A percentile compares a stretch with the other conserved stretches of the same genome.
Evolutionary conservation across 148 eudicot genomes (phyloP).

Genomic region (Polygonum maritimum): DNA sequence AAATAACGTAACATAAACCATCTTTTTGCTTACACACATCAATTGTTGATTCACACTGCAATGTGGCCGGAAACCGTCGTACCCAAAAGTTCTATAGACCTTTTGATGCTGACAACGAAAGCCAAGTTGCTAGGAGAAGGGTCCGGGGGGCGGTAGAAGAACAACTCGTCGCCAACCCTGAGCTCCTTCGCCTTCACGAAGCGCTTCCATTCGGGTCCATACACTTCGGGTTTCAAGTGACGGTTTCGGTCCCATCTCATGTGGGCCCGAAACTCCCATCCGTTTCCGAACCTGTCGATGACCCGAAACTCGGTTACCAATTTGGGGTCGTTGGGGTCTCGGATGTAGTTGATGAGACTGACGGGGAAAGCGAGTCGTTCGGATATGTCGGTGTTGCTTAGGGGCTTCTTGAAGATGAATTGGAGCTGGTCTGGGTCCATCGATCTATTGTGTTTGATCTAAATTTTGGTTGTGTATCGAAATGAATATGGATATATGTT

Average conservation of each 20-base stretch:
- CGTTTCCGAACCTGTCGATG: not conserved
- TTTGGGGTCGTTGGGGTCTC: not conserved
- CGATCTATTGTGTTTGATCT: not conserved
- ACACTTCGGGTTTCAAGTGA: not conserved
- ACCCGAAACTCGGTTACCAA: not conserved
- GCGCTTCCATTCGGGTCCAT: not conserved
- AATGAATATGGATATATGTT: no score
- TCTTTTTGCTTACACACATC: not conserved
- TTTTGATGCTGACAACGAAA: not conserved
- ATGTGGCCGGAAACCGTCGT: not conserved
- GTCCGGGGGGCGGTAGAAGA: not conserved
- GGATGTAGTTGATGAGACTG: not conserved
- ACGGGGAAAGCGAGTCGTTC: not conserved
- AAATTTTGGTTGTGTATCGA: no score
- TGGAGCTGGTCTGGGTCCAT: not conserved
- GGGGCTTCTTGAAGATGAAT: not conserved
- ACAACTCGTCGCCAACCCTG: not conserved
- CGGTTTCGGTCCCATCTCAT: not conserved
- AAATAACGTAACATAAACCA: no score
- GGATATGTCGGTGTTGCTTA: not conserved
- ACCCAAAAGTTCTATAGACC: not conserved
- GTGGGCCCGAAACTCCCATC: not conserved
- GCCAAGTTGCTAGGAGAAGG: not conserved
- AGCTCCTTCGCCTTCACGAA: not conserved
- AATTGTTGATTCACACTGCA: not conserved